Evolutionary conservation across 2,329 filamentous ascomycete genomes (phyloP), one percentile per base, ranked within the genome.

Genomic region (Fusarium longipes): DNA sequence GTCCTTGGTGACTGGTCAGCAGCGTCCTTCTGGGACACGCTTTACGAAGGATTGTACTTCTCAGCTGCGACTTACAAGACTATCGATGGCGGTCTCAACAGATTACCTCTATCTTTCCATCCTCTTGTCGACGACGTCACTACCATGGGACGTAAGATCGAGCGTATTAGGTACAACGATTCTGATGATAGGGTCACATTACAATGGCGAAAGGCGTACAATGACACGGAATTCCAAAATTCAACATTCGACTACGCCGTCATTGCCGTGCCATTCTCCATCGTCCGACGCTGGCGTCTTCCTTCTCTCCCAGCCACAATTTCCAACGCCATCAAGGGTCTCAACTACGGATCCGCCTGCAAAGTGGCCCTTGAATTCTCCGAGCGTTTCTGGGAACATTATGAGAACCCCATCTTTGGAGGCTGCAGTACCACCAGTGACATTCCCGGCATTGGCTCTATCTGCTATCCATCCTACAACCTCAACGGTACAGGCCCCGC

Each of bases 381-480:
- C 0, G 57, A 62, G 15, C 40, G 58, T 0, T 62, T 62, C 18
- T 62, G 58, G 58, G 58, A 62, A 1, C 58, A 62, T 12, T 62
- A 62, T 0, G 48, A 56, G n/a, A 56, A 56, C 14, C 58, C 58
- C 0, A 62, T 62, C 1, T 62, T 29, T 2, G 58, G 58, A 0
- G 38, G 58, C 0, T 62, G 58, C 4, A 62, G 58, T 12, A 62
- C 58, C 0, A 55, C 30, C 1, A 56, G 48, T 1, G 58, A 62
- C 1, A 62, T 62, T 0, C 58, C 57, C 0, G 58, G 48, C 1
- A 47, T 62, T 2, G 58, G 58, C 1, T 42, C 24, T 3, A 52
- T 62, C 0, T 62, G 58, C 10, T 62, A 62, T 1, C 58, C 58
- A 0, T 62, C 58, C 1, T 62, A 62, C 5, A 62, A 62, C 22